Evolutionary conservation across 306 rosid genomes (phyloP).

Genomic region (Neltuma alba): DNA sequence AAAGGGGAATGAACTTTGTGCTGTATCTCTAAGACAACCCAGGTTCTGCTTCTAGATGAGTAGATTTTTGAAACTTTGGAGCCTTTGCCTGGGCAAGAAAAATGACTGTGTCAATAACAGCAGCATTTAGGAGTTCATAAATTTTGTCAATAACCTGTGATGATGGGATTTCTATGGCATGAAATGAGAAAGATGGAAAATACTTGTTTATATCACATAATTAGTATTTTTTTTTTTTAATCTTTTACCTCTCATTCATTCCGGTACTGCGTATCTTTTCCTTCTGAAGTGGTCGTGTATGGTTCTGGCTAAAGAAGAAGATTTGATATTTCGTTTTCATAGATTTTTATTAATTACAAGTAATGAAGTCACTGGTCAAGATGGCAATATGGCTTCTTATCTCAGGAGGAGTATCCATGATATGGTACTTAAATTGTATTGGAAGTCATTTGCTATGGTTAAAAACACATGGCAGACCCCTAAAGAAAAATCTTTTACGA

Average conservation of each 20-base stretch:
- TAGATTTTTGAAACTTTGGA: neutral
- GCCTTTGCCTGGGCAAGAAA: neutral
- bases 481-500: neutral
- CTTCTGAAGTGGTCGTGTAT: neutral
- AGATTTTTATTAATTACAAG: neutral
- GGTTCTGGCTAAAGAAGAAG: neutral
- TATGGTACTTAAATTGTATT: neutral
- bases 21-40: neutral
- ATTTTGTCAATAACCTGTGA: neutral
- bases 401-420: neutral
- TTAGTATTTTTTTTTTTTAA: constrained; percentile 31
- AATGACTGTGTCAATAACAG: neutral
- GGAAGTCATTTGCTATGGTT: neutral
- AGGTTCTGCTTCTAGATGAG: neutral
- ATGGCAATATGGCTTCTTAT: neutral
- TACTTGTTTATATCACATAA: neutral
- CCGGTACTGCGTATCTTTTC: neutral
- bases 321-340: neutral
- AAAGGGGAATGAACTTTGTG: constrained; percentile 10
- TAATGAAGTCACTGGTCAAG: constrained; percentile 3
- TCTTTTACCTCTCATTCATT: neutral
- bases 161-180: constrained; percentile 7
- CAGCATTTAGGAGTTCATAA: neutral
- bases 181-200: constrained; percentile 8
- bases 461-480: neutral